Evolutionary conservation across 2,329 filamentous ascomycete species (phyloP).

Genomic region (Coniosporium tulheliwenetii): DNA sequence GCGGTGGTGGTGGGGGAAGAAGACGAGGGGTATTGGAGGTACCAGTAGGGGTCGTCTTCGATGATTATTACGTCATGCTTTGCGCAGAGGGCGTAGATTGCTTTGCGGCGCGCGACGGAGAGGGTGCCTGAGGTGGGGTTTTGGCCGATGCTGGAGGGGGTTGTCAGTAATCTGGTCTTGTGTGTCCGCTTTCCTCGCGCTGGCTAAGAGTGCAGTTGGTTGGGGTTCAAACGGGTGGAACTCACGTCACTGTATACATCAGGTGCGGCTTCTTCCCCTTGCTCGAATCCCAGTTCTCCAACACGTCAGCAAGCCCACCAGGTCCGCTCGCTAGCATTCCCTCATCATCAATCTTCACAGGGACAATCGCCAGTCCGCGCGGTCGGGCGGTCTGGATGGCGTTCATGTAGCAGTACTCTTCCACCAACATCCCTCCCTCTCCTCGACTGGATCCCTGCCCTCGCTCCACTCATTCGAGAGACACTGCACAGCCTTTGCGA

Average conservation of each 20-base stretch:
- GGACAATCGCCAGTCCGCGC: constrained; percentile 54
- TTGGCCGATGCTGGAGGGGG: constrained; percentile 53
- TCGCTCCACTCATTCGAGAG: constrained; percentile 63
- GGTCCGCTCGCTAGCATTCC: constrained; percentile 64
- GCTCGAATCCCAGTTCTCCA: constrained; percentile 65
- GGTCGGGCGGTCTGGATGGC: constrained; percentile 53
- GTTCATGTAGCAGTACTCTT: constrained; percentile 70
- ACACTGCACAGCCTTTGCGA: constrained; percentile 60
- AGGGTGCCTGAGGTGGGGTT: constrained; percentile 73
- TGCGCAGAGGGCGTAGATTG: constrained; percentile 67
- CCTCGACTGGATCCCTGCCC: constrained; percentile 47
- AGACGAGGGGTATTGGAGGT: constrained; percentile 60
- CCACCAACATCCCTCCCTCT: constrained; percentile 62
- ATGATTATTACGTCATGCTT: constrained; percentile 81
- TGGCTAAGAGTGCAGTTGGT: not conserved
- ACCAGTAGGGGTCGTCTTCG: constrained; percentile 95
- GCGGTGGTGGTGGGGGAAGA: constrained; percentile 14
- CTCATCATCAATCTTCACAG: constrained; percentile 60
- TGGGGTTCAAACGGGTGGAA: constrained; percentile 9
- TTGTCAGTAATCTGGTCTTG: constrained; percentile 1
- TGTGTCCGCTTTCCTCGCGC: not conserved
- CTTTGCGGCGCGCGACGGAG: constrained; percentile 54
- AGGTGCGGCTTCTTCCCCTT: constrained; percentile 66
- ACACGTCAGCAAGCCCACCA: constrained; percentile 60
- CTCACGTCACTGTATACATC: constrained; percentile 80